Evolutionary conservation across 148 eudicot genomes (phyloP).

Genomic region (Polygonum maritimum): DNA sequence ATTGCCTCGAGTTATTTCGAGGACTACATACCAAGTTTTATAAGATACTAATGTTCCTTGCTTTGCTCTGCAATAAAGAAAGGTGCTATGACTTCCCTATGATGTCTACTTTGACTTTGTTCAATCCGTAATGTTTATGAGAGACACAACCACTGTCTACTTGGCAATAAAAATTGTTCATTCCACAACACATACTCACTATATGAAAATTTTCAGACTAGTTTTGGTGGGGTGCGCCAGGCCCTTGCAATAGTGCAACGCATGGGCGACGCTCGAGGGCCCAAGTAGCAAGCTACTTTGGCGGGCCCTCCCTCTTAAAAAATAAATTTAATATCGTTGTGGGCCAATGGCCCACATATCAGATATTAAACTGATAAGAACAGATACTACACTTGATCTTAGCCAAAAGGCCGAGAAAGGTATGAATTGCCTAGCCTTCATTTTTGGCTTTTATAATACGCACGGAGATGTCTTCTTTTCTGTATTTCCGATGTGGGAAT

Average conservation of each 20-base stretch:
- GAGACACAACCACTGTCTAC: too few species aligned
- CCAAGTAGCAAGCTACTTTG: slow-evolving; percentile 5
- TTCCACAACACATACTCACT: too few species aligned
- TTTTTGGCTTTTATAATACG: not conserved
- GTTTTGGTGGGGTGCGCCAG: slow-evolving; percentile 4
- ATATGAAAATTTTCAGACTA: not conserved
- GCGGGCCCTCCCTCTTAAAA: slow-evolving; percentile 8
- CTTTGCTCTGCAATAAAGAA: not conserved
- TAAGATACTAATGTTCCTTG: not conserved
- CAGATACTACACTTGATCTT: slow-evolving; percentile 50
- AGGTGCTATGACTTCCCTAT: not conserved
- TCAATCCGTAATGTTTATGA: too few species aligned
- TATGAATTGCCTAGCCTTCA: slow-evolving; percentile 11
- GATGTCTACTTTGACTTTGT: not conserved
- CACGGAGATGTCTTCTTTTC: not conserved
- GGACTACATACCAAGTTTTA: not conserved
- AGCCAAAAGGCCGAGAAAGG: slow-evolving; percentile 55
- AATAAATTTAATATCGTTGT: slow-evolving; percentile 9
- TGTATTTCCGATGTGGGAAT: not conserved
- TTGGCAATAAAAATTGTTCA: too few species aligned
- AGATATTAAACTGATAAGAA: slow-evolving; percentile 46
- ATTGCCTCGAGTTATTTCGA: not conserved
- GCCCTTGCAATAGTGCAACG: slow-evolving; percentile 13
- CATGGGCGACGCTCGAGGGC: not conserved
- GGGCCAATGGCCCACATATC: slow-evolving; percentile 12